phyloP scores from a whole-genome alignment of 495 filamentous ascomycete species.

The Wilcoxina mikolae region DNA sequence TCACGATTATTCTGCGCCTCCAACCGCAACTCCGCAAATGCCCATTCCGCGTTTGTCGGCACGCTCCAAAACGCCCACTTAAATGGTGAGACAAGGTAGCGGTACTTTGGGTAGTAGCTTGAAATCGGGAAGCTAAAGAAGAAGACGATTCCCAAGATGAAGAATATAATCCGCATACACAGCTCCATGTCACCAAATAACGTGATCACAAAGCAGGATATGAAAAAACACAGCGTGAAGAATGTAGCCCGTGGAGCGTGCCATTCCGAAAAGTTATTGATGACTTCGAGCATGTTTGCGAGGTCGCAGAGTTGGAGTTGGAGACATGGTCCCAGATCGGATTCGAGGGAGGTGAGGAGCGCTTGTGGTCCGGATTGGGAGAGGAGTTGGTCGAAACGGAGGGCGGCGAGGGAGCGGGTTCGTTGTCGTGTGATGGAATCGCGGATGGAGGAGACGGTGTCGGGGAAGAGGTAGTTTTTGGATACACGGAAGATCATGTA shows the following conservation, averaged over 20 bases:
- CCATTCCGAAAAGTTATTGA: conserved; percentile 37
- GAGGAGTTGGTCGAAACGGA: conserved; percentile 33
- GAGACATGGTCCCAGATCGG: conserved; percentile 31
- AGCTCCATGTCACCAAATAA: conserved; percentile 28
- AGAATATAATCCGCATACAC: conserved; percentile 31
- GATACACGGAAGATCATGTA: conserved; percentile 33
- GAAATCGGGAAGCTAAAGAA: conserved; percentile 34
- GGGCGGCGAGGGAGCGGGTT: conserved; percentile 24
- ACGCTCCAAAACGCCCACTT: conserved; percentile 34
- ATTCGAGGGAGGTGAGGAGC: conserved; percentile 32
- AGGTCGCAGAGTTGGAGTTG: conserved; percentile 36
- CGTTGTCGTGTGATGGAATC: conserved; percentile 27
- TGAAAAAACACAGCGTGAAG: conserved; percentile 29
- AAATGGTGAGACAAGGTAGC: conserved; percentile 32
- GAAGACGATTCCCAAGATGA: conserved; percentile 31
- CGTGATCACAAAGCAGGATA: conserved; percentile 26
- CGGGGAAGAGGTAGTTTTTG: conserved; percentile 29
- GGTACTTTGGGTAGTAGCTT: conserved; percentile 33
- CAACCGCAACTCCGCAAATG: conserved; percentile 9
- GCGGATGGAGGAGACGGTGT: conserved; percentile 30
- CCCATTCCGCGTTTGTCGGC: conserved; percentile 12
- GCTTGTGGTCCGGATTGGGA: conserved; percentile 32
- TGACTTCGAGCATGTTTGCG: conserved; percentile 32
- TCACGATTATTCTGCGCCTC: conserved; percentile 8
- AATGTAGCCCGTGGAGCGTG: conserved; percentile 29